phyloP scores from a whole-genome alignment of 2,329 filamentous ascomycete species.

The Tolypocladium endophyticum region DNA sequence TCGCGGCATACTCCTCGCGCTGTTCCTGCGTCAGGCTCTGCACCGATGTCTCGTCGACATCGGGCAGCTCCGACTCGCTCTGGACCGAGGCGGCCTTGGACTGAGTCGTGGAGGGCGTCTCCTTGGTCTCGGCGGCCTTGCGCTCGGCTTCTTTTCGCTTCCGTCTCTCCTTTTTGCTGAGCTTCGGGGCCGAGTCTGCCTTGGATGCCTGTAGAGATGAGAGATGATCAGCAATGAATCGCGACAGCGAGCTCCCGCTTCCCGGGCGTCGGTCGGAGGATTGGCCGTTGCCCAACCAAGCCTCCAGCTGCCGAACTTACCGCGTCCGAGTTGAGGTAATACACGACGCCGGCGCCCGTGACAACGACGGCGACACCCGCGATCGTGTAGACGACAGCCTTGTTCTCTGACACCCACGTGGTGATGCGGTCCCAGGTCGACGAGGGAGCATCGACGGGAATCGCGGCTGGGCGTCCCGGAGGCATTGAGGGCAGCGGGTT shows the following conservation, averaged over 20 bases:
- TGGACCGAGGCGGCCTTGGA: slow-evolving; percentile 43
- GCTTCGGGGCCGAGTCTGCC: slow-evolving; percentile 49
- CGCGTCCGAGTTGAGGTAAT: slow-evolving; percentile 63
- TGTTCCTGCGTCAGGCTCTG: slow-evolving; percentile 47
- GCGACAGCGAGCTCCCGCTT: neutral
- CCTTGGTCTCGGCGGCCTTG: slow-evolving; percentile 38
- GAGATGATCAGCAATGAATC: neutral
- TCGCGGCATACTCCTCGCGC: slow-evolving; percentile 76
- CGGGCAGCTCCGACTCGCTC: slow-evolving; percentile 57
- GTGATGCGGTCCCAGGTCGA: slow-evolving; percentile 84
- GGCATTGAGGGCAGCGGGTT: slow-evolving; percentile 39
- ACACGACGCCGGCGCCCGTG: slow-evolving; percentile 82
- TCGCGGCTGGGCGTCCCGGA: slow-evolving; percentile 29
- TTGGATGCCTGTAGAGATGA: slow-evolving; percentile 30
- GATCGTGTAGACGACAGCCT: slow-evolving; percentile 90
- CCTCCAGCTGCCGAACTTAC: slow-evolving; percentile 25
- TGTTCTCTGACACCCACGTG: slow-evolving; percentile 90
- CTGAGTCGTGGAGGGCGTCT: slow-evolving; percentile 26
- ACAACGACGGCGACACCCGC: slow-evolving; percentile 89
- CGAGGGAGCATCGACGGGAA: slow-evolving; percentile 46
- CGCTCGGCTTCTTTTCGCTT: slow-evolving; percentile 73
- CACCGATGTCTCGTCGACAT: slow-evolving; percentile 50
- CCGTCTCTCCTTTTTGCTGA: slow-evolving; percentile 81
- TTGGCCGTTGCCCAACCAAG: neutral
- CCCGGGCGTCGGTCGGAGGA: neutral